Evolutionary conservation across 129 eudicot species (phyloP), one percentile per base, ranked within the genome.

Genomic region (Helianthus tuberosus): DNA sequence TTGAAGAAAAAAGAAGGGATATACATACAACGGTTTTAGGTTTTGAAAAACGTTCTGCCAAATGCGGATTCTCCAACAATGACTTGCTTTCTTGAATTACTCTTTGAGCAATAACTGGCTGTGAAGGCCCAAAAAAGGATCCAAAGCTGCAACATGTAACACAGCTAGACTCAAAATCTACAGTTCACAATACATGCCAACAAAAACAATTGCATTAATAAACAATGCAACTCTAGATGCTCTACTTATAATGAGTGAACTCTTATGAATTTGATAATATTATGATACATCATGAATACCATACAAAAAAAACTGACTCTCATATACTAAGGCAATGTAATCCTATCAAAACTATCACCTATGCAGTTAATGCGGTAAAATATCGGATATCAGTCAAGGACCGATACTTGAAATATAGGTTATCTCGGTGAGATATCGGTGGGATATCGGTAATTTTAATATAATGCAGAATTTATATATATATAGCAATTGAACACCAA

Each of bases 31-130:
- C 58, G 69, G 64, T 83, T 43, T 75, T 90, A 47, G 87, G 27
- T 69, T 77, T 87, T 17, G 81, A 41, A 46, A 79, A 67, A 68
- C 81, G 89, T 72, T 85, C 89, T 27, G 89, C 92, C 82, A 88
- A 77, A 80, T 89, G 85, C 5, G 90, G 96, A 78, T 88, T 95
- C 82, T 95, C 99, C 72, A 95, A 70, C 77, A 95, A 65, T 0
- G 96, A 91, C 86, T 82, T 91, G 95, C 97, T 91, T 82, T 91
- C 99, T 84, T 91, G 89, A 77, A 95, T 91, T 23, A 95, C 99
- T 82, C 97, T 87, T 49, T 85, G 96, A 70, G 99, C 97, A 82
- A 95, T 95, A 73, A 91, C 97, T 3, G 99, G 99, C 76, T 84
- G 89, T 16, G 97, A 91, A 39, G 99, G 99, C 17, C 99, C 99